Base-by-base conservation (phyloP, 345 rosid genomes). In the Aurinia saxatilis region DNA sequence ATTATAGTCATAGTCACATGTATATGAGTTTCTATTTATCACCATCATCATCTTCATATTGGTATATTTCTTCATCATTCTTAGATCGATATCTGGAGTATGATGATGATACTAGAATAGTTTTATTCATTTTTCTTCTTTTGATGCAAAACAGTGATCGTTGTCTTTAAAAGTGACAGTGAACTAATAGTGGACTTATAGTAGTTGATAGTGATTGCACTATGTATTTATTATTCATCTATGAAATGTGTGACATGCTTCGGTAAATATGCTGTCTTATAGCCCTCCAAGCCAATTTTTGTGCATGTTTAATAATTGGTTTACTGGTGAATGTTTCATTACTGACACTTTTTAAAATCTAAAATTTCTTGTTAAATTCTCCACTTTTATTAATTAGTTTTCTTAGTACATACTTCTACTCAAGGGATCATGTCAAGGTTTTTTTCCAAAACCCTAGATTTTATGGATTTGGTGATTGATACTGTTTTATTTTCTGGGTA, bases 131-230 rank as follows among this genome's bases (percentile, higher is more conserved):
- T 47, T 37, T 54, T 16, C 52, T 54, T 61, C 56, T 70, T 70
- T 70, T 70, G 58, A 70, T 62, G 68, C 57, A 31, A 62, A 62
- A 39, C 74, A 70, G 63, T 62, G 38, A 58, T 62, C 58, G 58
- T 47, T 62, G 56, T 70, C 74, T 39, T 8, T 44, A 70, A 54
- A 61, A 62, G 64, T 47, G 68, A 62, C 68, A 30, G 64, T 47
- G 57, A 70, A 70, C 74, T 62, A 70, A 30, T 25, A 62, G 74
- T 70, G 74, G 64, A 62, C 63, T 62, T 61, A 14, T 31, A 60
- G 37, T 68, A 39, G 36, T 54, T 54, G 63, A 70, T 50, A 61
- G 57, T 54, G 74, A 54, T 62, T 55, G 68, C 57, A 62, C 68
- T 46, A 69, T 37, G 50, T 54, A 33, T 59, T 51, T 27, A 2